These are phyloP conservation scores for Ophiorrhiza pumila DNA, from an alignment of 257 asterid species.

Conservation along the genomic window DNA sequence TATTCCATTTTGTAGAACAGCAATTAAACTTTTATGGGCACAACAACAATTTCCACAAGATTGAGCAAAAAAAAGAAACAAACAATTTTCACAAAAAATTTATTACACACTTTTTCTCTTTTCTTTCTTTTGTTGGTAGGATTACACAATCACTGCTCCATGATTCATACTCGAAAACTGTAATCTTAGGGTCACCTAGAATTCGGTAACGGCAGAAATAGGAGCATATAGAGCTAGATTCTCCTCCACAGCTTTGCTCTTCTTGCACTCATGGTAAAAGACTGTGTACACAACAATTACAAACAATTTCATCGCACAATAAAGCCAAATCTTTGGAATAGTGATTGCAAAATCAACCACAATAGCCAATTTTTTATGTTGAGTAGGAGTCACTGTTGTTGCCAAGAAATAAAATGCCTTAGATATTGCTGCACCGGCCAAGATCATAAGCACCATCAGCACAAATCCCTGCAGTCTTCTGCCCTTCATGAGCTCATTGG, in stretches of 20 bases:
- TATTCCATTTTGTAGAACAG: too few relatives aligned
- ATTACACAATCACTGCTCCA: background rate
- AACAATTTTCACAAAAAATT: too few relatives aligned
- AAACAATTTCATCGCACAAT: slow-evolving; percentile 13
- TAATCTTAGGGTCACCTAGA: too few relatives aligned
- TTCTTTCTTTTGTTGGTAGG: background rate
- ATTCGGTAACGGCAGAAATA: background rate
- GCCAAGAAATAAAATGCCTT: background rate
- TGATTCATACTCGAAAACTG: background rate
- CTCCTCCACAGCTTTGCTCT: background rate
- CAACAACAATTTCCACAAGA: background rate
- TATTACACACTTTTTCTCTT: too few relatives aligned
- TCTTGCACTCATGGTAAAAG: slow-evolving; percentile 15
- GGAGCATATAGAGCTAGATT: background rate
- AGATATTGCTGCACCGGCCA: background rate
- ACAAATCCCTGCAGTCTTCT: slow-evolving; percentile 4
- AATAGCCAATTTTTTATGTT: background rate
- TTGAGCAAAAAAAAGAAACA: background rate
- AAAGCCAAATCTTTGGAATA: background rate
- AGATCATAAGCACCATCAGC: slow-evolving; percentile 3
- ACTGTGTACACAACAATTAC: slow-evolving; percentile 1
- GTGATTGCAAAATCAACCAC: background rate
- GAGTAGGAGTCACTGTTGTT: background rate
- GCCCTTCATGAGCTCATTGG: slow-evolving; percentile 18
- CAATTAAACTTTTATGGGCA: too few relatives aligned